These are phyloP conservation scores for Urostyla sp. DNA, from an alignment of 73 alveolate species.

Conservation along the genomic window DNA sequence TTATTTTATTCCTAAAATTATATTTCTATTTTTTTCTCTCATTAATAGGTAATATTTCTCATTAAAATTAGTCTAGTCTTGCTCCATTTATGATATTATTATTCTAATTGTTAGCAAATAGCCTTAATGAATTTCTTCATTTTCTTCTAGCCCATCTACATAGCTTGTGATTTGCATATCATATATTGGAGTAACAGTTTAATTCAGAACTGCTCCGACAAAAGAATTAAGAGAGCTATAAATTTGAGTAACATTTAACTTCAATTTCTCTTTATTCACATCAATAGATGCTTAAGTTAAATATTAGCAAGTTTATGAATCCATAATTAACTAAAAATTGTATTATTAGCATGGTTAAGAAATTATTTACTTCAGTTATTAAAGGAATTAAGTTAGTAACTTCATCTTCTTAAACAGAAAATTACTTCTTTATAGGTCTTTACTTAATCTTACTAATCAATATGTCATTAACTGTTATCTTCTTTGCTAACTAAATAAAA, in stretches of 20 bases:
- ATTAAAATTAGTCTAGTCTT: too few relatives aligned
- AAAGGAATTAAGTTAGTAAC: background rate
- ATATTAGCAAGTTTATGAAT: background rate
- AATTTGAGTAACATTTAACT: slow-evolving; percentile 2
- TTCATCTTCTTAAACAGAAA: background rate
- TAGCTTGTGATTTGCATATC: slow-evolving; percentile 8
- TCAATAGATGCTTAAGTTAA: background rate
- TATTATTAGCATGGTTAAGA: background rate
- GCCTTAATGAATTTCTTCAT: slow-evolving; percentile 23
- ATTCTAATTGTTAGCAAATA: slow-evolving; percentile 5
- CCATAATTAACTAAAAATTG: background rate
- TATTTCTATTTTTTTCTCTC: too few relatives aligned
- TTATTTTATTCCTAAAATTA: too few relatives aligned
- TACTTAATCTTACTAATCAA: background rate
- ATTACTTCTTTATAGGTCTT: background rate
- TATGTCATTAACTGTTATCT: slow-evolving; percentile 40
- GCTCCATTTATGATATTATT: background rate
- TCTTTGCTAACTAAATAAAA: slow-evolving; percentile 9
- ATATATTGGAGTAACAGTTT: too few relatives aligned
- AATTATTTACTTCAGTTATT: slow-evolving; percentile 8
- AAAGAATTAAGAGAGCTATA: background rate
- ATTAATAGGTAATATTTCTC: too few relatives aligned
- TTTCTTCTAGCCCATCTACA: slow-evolving; percentile 30
- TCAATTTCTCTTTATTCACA: background rate
- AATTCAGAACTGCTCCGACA: too few relatives aligned